Evolutionary conservation across 2,329 filamentous ascomycete genomes (phyloP).

Genomic region (Fusarium sp.): DNA sequence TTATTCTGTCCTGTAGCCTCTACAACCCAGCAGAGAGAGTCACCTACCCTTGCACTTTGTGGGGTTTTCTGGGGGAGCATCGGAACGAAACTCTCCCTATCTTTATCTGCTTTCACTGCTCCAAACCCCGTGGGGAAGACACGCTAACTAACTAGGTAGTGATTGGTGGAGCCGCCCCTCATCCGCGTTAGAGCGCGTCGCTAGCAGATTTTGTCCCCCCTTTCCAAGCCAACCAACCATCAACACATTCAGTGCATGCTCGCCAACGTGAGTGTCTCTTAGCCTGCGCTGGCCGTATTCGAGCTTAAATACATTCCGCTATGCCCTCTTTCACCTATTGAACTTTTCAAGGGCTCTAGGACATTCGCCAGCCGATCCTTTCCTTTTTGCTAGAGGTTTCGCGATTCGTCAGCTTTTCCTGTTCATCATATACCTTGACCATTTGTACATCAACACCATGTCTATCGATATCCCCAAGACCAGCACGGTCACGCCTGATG

Average conservation of each 20-base stretch:
- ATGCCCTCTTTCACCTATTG: background rate
- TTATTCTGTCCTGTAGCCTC: too few species aligned
- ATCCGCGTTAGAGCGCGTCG: background rate
- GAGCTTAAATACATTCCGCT: background rate
- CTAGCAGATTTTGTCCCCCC: background rate
- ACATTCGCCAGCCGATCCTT: too few species aligned
- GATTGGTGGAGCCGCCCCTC: background rate
- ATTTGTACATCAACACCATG: background rate
- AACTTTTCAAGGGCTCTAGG: too few species aligned
- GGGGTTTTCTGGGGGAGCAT: background rate
- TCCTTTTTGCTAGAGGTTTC: background rate
- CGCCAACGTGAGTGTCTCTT: background rate
- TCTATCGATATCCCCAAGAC: background rate
- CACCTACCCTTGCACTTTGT: background rate
- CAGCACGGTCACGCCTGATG: background rate
- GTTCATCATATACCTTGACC: background rate
- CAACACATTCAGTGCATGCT: background rate
- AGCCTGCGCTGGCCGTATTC: fast-evolving
- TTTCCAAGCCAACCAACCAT: background rate
- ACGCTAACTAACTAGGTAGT: background rate
- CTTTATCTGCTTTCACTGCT: background rate
- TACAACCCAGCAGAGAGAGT: too few species aligned
- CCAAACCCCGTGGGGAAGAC: background rate
- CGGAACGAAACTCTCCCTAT: background rate
- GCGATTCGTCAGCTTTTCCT: background rate